Conservation (phyloP, 23 red algal genomes). For the Porphyridium purpureum region DNA sequence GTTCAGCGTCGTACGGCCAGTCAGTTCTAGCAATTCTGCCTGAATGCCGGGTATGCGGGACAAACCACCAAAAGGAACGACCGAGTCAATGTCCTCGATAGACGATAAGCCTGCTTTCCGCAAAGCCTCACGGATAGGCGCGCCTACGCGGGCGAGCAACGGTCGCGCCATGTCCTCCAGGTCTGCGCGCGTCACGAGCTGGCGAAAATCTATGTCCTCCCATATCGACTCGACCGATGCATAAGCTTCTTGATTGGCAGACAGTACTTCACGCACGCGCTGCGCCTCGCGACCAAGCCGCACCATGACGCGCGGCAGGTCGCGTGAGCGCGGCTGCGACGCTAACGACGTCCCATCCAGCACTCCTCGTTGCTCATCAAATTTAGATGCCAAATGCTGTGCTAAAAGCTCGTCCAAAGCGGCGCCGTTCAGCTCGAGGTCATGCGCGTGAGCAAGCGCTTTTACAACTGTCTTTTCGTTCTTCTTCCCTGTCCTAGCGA, state of each 20-base stretch:
- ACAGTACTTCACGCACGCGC: constrained; percentile 60
- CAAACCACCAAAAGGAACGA: constrained; percentile 83
- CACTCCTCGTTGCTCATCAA: constrained; percentile 34
- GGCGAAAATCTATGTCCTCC: constrained; percentile 40
- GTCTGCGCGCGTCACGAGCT: constrained; percentile 17
- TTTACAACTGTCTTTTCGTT: constrained; percentile 20
- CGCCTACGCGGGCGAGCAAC: constrained; percentile 21
- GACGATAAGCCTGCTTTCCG: constrained; percentile 7
- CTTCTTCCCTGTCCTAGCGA: constrained; percentile 32
- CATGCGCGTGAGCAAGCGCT: constrained; percentile 62
- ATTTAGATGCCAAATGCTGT: constrained; percentile 20
- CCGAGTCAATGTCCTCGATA: constrained; percentile 37
- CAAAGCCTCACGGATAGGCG: constrained; percentile 22
- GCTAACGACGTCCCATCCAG: constrained; percentile 4
- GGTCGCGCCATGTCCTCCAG: constrained; percentile 19
- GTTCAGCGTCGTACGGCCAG: constrained; percentile 17
- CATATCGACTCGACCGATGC: constrained; percentile 14
- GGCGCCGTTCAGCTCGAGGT: constrained; percentile 32
- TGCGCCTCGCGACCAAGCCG: constrained; percentile 71
- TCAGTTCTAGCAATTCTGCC: constrained; percentile 10
- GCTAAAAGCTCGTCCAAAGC: constrained; percentile 49
- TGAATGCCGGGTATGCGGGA: constrained; percentile 63
- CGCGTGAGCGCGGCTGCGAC: no score
- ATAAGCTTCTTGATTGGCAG: constrained; percentile 44
- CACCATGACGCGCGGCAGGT: constrained; percentile 52